Evolutionary conservation across 257 asterid genomes (phyloP).

Genomic region (Salvia rosmarinus): DNA sequence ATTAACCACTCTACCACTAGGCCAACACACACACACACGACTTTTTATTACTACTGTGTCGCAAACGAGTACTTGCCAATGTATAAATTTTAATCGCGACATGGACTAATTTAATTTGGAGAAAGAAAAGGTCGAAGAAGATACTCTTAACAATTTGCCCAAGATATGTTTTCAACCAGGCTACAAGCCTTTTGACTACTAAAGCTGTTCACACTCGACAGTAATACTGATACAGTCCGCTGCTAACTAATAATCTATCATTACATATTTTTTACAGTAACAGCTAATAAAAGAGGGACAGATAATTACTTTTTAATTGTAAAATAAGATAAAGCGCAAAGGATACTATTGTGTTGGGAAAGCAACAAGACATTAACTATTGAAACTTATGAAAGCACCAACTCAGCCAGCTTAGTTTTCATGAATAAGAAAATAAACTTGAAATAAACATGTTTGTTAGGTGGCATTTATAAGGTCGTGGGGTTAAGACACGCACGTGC

Average conservation of each 20-base stretch:
- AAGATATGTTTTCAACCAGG: not conserved
- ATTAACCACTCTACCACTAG: no score
- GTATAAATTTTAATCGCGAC: no score
- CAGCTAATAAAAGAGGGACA: no score
- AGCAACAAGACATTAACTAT: not conserved
- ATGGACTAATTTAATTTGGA: no score
- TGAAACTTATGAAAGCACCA: constrained; percentile 19
- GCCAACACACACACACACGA: no score
- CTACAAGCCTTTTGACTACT: no score
- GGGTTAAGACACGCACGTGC: not conserved
- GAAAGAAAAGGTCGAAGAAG: not conserved
- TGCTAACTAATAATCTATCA: no score
- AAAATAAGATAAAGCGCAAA: not conserved
- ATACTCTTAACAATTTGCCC: no score
- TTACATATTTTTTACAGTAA: no score
- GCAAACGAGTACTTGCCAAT: no score
- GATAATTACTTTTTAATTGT: not conserved
- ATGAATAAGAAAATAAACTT: not conserved
- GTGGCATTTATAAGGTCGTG: not conserved
- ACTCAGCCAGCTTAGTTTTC: constrained; percentile 8
- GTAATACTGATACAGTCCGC: no score
- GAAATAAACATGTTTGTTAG: not conserved
- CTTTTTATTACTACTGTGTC: no score
- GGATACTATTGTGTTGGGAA: not conserved
- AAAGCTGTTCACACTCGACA: not conserved